Evolutionary conservation across 441 rosid species (phyloP).

Genomic region (Aquilaria agallochum): DNA sequence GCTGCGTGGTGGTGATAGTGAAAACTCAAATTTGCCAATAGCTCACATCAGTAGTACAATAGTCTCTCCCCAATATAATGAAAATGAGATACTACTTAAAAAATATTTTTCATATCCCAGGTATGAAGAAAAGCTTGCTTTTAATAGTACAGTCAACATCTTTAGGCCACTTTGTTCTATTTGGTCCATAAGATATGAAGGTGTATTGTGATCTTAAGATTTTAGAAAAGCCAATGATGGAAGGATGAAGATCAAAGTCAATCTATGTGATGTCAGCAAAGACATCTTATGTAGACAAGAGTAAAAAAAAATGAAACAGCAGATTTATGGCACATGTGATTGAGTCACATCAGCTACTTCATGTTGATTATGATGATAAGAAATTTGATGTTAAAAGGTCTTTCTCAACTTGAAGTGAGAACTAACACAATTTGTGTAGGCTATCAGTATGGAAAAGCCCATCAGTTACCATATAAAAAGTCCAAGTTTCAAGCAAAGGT

Average conservation of each 20-base stretch:
- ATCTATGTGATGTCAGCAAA: constrained; percentile 1
- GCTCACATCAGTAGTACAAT: not conserved
- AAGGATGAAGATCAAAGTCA: not conserved
- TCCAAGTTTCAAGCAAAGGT: constrained; percentile 1
- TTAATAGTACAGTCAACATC: not conserved
- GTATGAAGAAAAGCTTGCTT: constrained; percentile 4
- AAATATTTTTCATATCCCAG: not conserved
- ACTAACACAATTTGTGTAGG: not conserved
- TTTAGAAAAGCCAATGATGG: not conserved
- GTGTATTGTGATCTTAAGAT: not conserved
- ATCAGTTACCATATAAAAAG: constrained; percentile 5
- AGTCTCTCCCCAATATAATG: not conserved
- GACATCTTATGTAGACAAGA: constrained; percentile 2
- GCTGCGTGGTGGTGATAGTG: not conserved
- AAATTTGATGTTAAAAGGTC: constrained; percentile 1
- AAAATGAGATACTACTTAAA: not conserved
- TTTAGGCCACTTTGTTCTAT: not conserved
- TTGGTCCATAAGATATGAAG: constrained; percentile 5
- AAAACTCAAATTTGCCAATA: constrained; percentile 5
- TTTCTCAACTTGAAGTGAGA: not conserved
- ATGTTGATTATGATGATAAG: constrained; percentile 9
- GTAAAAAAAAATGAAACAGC: not conserved
- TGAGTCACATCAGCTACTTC: constrained; percentile 1
- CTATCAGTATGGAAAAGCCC: not conserved
- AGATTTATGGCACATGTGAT: constrained; percentile 1